Conservation (phyloP, 257 asterid species). For the Capsicum chinense region DNA sequence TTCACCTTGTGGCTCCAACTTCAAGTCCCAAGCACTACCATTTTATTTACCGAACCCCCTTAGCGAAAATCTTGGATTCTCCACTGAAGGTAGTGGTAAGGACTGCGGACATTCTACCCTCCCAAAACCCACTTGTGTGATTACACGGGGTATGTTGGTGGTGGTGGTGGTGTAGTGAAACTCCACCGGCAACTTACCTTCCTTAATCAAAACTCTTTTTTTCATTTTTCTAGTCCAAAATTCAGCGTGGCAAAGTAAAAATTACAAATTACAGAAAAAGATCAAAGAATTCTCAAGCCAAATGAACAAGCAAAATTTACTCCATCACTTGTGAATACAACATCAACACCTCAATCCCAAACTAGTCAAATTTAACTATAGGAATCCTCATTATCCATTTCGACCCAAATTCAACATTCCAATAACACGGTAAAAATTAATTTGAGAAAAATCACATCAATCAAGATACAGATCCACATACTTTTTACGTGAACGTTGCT, state of each 20-base stretch:
- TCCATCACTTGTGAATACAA: background rate
- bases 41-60: too few species aligned
- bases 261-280: slow-evolving; percentile 1
- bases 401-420: background rate
- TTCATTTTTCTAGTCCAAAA: background rate
- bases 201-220: background rate
- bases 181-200: slow-evolving; percentile 1
- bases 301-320: background rate
- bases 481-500: background rate
- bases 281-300: background rate
- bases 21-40: too few species aligned
- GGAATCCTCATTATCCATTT: slow-evolving; percentile 16
- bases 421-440: background rate
- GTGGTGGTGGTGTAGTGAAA: background rate
- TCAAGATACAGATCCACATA: slow-evolving; percentile 27
- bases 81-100: too few species aligned
- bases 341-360: slow-evolving; percentile 11
- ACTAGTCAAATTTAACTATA: background rate
- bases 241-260: background rate
- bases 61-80: too few species aligned
- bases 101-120: too few species aligned
- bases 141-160: too few species aligned
- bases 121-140: too few species aligned
- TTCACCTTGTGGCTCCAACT: too few species aligned
- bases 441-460: background rate